phyloP scores from a whole-genome alignment of 495 filamentous ascomycete genomes.

The Trichoderma orchidacearum region DNA sequence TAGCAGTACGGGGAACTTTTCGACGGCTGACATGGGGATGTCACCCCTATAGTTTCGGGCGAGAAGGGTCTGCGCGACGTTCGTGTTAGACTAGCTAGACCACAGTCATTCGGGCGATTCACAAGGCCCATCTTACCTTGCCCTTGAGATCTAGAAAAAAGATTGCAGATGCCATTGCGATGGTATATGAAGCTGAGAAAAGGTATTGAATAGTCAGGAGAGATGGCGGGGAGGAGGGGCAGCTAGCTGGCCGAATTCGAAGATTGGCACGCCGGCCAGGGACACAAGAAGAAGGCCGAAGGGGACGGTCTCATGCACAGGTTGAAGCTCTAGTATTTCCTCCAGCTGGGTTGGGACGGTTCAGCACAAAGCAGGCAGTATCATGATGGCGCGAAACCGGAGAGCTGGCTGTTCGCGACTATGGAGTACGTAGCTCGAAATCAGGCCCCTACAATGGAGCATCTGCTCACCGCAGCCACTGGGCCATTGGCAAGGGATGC shows the following conservation, averaged over 20 bases:
- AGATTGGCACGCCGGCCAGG: conserved; percentile 1
- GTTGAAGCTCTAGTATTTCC: neutral
- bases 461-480: neutral
- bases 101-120: neutral
- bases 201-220: neutral
- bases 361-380: neutral
- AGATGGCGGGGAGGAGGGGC: conserved; percentile 1
- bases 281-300: neutral
- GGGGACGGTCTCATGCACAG: neutral
- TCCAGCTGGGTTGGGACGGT: neutral
- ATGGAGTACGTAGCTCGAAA: neutral
- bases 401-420: neutral
- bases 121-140: conserved; percentile 51
- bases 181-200: conserved; percentile 3
- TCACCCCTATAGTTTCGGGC: conserved; percentile 98
- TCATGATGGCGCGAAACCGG: neutral
- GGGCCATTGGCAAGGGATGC: neutral
- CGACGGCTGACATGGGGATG: conserved; percentile 98
- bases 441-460: neutral
- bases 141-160: conserved; percentile 99
- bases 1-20: conserved; percentile 94
- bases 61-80: conserved; percentile 66
- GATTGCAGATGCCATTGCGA: conserved; percentile 85
- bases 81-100: conserved; percentile 2
- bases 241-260: neutral